Conservation (phyloP, 805 yeast species). For the Ogataea saltuana region DNA sequence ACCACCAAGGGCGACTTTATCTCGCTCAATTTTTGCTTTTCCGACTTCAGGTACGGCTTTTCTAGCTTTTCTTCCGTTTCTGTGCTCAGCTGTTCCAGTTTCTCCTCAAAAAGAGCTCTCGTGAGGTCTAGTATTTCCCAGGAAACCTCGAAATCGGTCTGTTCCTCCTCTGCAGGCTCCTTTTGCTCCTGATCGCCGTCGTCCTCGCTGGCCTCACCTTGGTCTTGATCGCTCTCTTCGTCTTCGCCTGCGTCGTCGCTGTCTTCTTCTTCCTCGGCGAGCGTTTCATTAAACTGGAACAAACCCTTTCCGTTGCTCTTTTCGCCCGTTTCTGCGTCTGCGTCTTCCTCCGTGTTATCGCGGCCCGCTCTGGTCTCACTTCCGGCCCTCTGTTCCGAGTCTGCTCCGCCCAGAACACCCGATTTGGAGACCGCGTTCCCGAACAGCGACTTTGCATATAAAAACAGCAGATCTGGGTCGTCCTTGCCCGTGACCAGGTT, state of each 20-base stretch:
- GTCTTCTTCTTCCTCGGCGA: constrained; percentile 37
- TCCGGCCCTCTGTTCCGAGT: constrained; percentile 1
- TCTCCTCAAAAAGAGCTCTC: constrained; percentile 59
- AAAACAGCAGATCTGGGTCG: constrained; percentile 66
- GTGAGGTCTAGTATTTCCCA: constrained; percentile 86
- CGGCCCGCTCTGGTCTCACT: constrained; percentile 20
- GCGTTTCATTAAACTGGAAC: constrained; percentile 25
- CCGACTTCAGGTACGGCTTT: constrained; percentile 24
- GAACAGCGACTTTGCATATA: constrained; percentile 80
- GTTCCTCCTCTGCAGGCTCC: constrained; percentile 43
- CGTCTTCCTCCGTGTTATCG: constrained; percentile 31
- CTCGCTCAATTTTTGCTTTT: constrained; percentile 21
- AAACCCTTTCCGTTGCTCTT: constrained; percentile 33
- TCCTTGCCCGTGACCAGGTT: constrained; percentile 59
- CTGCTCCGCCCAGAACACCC: constrained; percentile 69
- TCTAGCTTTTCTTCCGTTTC: constrained; percentile 4
- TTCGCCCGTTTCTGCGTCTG: constrained; percentile 32
- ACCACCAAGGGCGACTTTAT: constrained; percentile 36
- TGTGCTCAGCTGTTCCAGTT: constrained; percentile 33
- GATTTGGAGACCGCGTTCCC: constrained; percentile 73
- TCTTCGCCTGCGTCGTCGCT: constrained; percentile 26
- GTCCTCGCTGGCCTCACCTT: constrained; percentile 19
- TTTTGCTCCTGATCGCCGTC: constrained; percentile 31
- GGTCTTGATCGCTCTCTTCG: constrained; percentile 25
- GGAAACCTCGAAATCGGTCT: constrained; percentile 80